Conservation (phyloP, 306 rosid species). For the Biancaea sappan region DNA sequence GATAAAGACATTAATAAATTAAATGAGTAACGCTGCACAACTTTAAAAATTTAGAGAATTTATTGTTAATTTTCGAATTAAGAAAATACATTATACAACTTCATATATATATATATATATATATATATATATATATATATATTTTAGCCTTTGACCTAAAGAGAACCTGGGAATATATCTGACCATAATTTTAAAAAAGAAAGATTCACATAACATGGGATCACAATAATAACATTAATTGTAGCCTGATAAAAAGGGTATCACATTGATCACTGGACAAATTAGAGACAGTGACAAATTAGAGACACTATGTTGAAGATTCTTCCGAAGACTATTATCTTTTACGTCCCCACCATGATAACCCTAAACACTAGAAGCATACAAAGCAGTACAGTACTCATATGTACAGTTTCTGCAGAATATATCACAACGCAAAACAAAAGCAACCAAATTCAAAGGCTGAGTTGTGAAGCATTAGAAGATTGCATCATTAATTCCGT, state of each 20-base stretch:
- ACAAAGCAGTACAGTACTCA: background rate
- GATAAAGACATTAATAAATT: no score
- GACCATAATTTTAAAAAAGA: background rate
- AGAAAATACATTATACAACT: no score
- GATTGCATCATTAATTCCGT: background rate
- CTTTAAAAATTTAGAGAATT: no score
- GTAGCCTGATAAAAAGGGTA: slow-evolving; percentile 1
- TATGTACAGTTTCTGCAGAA: slow-evolving; percentile 17
- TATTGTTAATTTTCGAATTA: no score
- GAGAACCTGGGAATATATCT: no score
- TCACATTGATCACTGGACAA: slow-evolving; percentile 4
- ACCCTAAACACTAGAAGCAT: slow-evolving; percentile 11
- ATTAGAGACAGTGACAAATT: slow-evolving; percentile 13
- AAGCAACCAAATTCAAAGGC: background rate
- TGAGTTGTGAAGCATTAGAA: slow-evolving; percentile 19
- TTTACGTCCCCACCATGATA: slow-evolving; percentile 28
- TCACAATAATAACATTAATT: background rate
- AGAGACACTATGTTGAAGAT: slow-evolving; percentile 20
- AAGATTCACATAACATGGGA: background rate
- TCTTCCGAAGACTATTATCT: slow-evolving; percentile 24
- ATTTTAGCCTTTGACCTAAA: no score
- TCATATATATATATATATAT: no score
- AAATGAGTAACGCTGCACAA: no score
- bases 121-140: no score
- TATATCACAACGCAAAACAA: background rate